Conservation (phyloP, 768 basidiomycete species). For the Kwoniella dendrophila region DNA sequence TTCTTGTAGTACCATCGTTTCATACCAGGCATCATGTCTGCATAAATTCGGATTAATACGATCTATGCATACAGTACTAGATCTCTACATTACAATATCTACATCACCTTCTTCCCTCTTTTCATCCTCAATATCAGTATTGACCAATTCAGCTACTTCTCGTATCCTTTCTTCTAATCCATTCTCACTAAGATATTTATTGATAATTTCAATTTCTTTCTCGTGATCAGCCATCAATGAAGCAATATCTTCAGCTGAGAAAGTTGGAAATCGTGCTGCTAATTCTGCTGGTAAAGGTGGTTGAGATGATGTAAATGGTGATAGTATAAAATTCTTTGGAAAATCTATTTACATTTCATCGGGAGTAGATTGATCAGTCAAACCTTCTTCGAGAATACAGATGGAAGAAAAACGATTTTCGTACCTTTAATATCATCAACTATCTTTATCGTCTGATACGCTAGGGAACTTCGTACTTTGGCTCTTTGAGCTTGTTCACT, state of each 20-base stretch:
- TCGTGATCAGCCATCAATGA: constrained; percentile 52
- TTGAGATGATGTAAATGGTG: constrained; percentile 35
- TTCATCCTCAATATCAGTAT: constrained; percentile 22
- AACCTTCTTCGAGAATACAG: not conserved
- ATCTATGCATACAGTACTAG: no score
- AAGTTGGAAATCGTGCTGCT: constrained; percentile 47
- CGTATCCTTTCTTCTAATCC: constrained; percentile 49
- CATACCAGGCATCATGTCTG: no score
- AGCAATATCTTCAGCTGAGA: constrained; percentile 37
- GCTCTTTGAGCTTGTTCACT: constrained; percentile 75
- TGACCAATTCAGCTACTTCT: constrained; percentile 51
- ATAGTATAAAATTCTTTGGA: constrained; percentile 42
- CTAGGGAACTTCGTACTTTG: constrained; percentile 72
- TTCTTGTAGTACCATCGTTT: no score
- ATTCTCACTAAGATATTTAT: constrained; percentile 34
- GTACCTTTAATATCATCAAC: constrained; percentile 37
- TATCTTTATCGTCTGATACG: constrained; percentile 66
- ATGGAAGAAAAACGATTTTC: constrained; percentile 13
- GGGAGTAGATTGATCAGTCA: not conserved
- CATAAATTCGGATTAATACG: no score
- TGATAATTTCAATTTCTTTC: constrained; percentile 47
- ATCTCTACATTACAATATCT: constrained; percentile 12
- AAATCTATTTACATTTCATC: constrained; percentile 19
- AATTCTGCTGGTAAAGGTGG: constrained; percentile 44
- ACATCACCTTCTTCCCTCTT: constrained; percentile 25